These are phyloP conservation scores for Kwoniella newhampshirensis DNA, from an alignment of 768 basidiomycete genomes.

Conservation along the genomic window DNA sequence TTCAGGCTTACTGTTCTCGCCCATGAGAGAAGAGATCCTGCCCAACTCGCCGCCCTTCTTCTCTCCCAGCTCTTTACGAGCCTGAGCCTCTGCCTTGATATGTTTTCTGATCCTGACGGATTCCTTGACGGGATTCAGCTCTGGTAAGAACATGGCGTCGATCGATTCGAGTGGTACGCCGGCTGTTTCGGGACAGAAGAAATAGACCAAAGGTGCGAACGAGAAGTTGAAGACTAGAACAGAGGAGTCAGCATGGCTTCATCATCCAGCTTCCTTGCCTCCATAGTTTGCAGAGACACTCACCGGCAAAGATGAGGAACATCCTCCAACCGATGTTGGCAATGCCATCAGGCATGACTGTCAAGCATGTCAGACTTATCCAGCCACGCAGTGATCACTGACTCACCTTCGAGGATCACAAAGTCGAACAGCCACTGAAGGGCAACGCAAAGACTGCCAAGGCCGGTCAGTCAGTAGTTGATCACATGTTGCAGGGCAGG, in stretches of 20 bases:
- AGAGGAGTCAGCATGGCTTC: no score
- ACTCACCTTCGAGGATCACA: slow-evolving; percentile 20
- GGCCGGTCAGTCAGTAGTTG: background rate
- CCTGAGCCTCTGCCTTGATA: slow-evolving; percentile 2
- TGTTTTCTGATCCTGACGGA: background rate
- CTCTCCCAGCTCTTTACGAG: background rate
- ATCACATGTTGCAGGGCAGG: background rate
- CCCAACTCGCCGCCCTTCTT: background rate
- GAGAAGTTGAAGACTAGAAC: slow-evolving; percentile 6
- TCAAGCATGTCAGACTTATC: background rate
- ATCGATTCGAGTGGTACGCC: slow-evolving; percentile 24
- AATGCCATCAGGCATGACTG: slow-evolving; percentile 21
- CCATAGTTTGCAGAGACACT: no score
- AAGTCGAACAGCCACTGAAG: slow-evolving; percentile 31
- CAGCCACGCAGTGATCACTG: background rate
- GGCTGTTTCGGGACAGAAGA: slow-evolving; percentile 22
- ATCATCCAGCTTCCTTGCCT: no score
- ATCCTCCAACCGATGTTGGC: slow-evolving; percentile 17
- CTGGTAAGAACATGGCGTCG: slow-evolving; percentile 13
- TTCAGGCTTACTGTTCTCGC: background rate
- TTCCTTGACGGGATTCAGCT: slow-evolving; percentile 12
- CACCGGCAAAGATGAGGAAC: slow-evolving; percentile 19
- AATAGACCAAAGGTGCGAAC: slow-evolving; percentile 15
- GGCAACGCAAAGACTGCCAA: slow-evolving; percentile 20
- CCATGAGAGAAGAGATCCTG: background rate